Conservation (phyloP, 2,329 filamentous ascomycete genomes). For the Pseudocercospora eumusae region DNA sequence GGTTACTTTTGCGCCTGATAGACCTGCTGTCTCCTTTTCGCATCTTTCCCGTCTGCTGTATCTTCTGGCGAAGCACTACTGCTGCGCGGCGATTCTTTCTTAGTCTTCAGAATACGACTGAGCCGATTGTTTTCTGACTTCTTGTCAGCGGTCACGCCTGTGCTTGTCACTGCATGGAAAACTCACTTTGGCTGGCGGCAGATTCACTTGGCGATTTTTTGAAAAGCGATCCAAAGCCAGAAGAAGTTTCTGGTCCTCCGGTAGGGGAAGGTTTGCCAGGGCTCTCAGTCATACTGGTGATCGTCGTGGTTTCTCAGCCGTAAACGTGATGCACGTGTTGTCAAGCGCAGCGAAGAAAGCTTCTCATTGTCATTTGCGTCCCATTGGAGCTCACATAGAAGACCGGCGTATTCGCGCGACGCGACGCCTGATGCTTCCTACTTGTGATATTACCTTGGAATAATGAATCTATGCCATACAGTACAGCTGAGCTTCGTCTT, state of each 20-base stretch:
- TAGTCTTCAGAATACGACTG: slow-evolving; percentile 14
- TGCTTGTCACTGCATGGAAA: neutral
- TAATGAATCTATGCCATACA: neutral
- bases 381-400: neutral
- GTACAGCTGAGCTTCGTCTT: neutral
- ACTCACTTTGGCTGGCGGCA: neutral
- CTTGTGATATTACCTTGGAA: neutral
- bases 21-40: slow-evolving; percentile 32
- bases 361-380: neutral
- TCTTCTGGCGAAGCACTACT: slow-evolving; percentile 10
- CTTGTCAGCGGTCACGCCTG: neutral
- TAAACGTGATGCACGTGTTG: neutral
- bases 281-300: slow-evolving; percentile 2
- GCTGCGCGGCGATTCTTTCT: slow-evolving; percentile 2
- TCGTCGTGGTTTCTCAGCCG: neutral
- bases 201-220: slow-evolving; percentile 7
- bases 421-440: neutral
- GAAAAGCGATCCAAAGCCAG: slow-evolving; percentile 21
- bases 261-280: slow-evolving; percentile 3
- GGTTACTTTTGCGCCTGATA: slow-evolving; percentile 33
- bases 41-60: slow-evolving; percentile 6
- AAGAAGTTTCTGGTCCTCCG: neutral
- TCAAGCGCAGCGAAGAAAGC: neutral
- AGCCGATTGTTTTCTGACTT: slow-evolving; percentile 15
- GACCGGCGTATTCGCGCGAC: neutral